phyloP scores from a whole-genome alignment of 1,139 yeast genomes.

The Candida sanyaensis region DNA sequence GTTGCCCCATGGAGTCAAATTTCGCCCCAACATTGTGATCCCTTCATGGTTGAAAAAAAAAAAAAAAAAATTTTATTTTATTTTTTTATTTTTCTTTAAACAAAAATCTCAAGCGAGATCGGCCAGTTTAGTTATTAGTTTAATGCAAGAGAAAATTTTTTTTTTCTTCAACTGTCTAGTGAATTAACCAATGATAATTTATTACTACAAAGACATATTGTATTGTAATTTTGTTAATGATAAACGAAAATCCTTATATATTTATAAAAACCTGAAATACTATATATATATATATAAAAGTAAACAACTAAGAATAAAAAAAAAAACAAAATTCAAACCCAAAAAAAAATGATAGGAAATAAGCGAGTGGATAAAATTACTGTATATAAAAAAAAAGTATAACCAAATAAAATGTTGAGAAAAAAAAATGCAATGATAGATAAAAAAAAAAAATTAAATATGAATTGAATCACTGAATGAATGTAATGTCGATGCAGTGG shows the following conservation, averaged over 20 bases:
- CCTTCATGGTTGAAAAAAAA: too few relatives aligned
- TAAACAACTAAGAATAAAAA: neutral
- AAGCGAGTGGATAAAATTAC: neutral
- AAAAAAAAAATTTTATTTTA: too few relatives aligned
- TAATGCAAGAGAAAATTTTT: too few relatives aligned
- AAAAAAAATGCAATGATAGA: neutral
- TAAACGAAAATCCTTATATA: neutral
- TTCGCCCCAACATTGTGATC: too few relatives aligned
- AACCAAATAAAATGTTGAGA: neutral
- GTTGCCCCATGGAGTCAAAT: too few relatives aligned
- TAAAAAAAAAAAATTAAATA: conserved; percentile 18
- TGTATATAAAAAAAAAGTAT: too few relatives aligned
- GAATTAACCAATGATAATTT: too few relatives aligned
- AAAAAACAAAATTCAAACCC: neutral
- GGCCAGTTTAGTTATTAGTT: too few relatives aligned
- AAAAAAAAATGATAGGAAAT: neutral
- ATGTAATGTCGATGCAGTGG: conserved; percentile 23
- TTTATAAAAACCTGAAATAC: neutral
- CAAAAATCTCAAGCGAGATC: neutral
- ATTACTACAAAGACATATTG: too few relatives aligned
- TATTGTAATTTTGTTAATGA: too few relatives aligned
- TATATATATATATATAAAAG: neutral
- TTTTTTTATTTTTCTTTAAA: neutral
- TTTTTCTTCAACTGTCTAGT: too few relatives aligned
- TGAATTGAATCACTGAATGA: conserved; percentile 37